Evolutionary conservation across 164 flowering plant genomes (phyloP).

Genomic region (Nymphaea colorata): DNA sequence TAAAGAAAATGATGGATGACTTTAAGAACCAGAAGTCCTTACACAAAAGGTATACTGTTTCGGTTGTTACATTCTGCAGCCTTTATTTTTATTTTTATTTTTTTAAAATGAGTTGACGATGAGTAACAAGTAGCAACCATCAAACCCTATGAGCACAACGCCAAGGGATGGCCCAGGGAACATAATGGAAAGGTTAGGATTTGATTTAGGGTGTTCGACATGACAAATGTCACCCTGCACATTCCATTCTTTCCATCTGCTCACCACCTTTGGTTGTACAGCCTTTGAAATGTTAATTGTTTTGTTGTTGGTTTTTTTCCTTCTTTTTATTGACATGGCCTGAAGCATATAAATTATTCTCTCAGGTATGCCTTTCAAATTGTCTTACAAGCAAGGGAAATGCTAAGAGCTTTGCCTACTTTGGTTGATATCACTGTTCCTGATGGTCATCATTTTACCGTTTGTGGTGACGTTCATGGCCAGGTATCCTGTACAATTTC

Average conservation of each 20-base stretch:
- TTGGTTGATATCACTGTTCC: slow-evolving; percentile 76
- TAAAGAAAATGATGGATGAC: slow-evolving; percentile 94
- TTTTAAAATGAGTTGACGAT: not conserved
- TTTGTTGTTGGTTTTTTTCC: too few species aligned
- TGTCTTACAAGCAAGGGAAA: slow-evolving; percentile 74
- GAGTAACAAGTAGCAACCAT: too few species aligned
- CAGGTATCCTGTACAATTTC: slow-evolving; percentile 38
- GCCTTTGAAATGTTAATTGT: too few species aligned
- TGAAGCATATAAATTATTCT: not conserved
- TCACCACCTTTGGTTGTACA: too few species aligned
- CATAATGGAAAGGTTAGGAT: too few species aligned
- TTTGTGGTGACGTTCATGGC: slow-evolving; percentile 99
- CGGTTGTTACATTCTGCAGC: not conserved
- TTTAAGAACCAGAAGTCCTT: slow-evolving; percentile 81
- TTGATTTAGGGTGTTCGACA: too few species aligned
- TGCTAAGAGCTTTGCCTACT: slow-evolving; percentile 70
- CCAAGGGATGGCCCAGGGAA: too few species aligned
- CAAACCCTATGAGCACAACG: too few species aligned
- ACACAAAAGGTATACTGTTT: slow-evolving; percentile 54
- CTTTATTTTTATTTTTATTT: not conserved
- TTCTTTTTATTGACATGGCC: too few species aligned
- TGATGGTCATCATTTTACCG: slow-evolving; percentile 73
- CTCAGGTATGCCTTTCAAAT: slow-evolving; percentile 88
- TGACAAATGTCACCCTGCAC: too few species aligned
- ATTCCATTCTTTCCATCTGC: too few species aligned